Evolutionary conservation across 768 basidiomycete genomes (phyloP).

Genomic region (Sporobolomyces roseus): DNA sequence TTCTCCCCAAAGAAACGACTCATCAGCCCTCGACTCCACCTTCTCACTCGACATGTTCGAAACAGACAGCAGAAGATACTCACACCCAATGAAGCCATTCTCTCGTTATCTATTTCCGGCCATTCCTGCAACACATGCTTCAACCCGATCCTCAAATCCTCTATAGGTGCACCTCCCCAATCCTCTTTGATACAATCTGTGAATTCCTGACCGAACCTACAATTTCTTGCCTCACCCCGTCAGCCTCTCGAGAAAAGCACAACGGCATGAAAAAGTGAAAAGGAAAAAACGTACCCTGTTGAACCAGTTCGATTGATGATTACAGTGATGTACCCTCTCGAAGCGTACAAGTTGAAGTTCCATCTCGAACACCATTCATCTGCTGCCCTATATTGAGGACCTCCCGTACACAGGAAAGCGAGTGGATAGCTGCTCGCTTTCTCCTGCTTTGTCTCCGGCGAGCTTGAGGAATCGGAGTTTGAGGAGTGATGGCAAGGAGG

Average conservation of each 20-base stretch:
- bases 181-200: conserved; percentile 47
- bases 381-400: conserved; percentile 64
- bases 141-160: conserved; percentile 49
- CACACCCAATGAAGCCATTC: conserved; percentile 46
- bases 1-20: too few species aligned
- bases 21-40: too few species aligned
- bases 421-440: conserved; percentile 64
- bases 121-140: conserved; percentile 45
- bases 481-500: conserved; percentile 53
- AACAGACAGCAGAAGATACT: too few species aligned
- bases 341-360: conserved; percentile 85
- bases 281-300: conserved; percentile 56
- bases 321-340: conserved; percentile 83
- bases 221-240: too few species aligned
- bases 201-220: conserved; percentile 43
- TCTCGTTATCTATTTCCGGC: conserved; percentile 50
- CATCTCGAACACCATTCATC: conserved; percentile 80
- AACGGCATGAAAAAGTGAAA: not conserved
- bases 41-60: too few species aligned
- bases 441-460: conserved; percentile 48
- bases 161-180: conserved; percentile 50
- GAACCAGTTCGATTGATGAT: conserved; percentile 91
- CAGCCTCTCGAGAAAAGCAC: not conserved
- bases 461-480: not conserved
- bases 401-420: conserved; percentile 58